Evolutionary conservation across 345 rosid species (phyloP), one percentile per base, ranked within the genome.

Genomic region (Salix purpurea): DNA sequence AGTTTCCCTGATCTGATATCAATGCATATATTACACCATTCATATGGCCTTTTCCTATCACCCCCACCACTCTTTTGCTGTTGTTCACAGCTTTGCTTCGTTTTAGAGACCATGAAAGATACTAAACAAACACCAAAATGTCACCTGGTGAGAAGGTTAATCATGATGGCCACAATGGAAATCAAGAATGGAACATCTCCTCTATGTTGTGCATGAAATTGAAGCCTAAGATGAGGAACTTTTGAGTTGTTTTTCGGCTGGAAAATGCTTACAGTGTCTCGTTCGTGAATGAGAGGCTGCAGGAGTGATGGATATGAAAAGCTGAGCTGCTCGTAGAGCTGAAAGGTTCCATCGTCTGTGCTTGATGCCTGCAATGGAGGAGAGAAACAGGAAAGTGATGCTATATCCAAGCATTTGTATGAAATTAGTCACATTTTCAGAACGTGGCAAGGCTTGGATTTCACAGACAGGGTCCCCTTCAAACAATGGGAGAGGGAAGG

Each of bases 41-140:
- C 94, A 93, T 86, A 76, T 93, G 99, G 50, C 97, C 94, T 74
- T 84, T 91, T 42, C 99, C 99, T 0, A 89, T 89, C 77, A 90
- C 91, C 36, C 96, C 97, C 73, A 90, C 97, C 78, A 95, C 97
- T 37, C 79, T 87, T 85, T 85, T 89, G 61, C 92, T 82, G 37
- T 85, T 88, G 72, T 90, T 90, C 86, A 93, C 97, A 0, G 97
- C 96, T 81, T 93, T 93, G 88, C 97, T 91, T 76, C 99, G 86
- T 84, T 93, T 91, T 75, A 91, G 83, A 21, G 97, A 91, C 99
- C 99, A 93, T 2, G 97, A 94, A 19, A 91, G 84, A 83, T 90
- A 95, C 99, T 95, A 21, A 71, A 76, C 28, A 37, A 54, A 36
- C 16, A 34, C 77, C 61, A 83, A 61, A 34, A 46, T 21, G 6